Evolutionary conservation across 768 basidiomycete genomes (phyloP).

Genomic region (Suillus americanus): DNA sequence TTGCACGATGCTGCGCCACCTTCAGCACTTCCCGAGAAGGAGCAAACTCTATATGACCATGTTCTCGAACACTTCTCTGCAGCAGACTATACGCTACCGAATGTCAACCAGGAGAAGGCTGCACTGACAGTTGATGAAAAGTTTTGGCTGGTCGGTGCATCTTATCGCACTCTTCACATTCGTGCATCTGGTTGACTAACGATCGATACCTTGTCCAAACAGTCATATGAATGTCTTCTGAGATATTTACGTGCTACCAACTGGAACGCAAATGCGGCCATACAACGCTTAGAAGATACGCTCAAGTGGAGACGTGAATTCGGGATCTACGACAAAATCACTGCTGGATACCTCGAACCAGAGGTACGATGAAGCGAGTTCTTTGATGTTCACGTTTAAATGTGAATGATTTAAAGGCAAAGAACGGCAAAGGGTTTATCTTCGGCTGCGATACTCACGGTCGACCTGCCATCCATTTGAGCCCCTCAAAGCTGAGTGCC

Average conservation of each 20-base stretch:
- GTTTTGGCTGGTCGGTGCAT: conserved; percentile 66
- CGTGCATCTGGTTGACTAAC: background rate
- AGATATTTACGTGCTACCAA: conserved; percentile 80
- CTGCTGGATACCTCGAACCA: conserved; percentile 63
- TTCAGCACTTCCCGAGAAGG: conserved; percentile 38
- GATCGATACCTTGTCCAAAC: background rate
- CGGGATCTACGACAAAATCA: conserved; percentile 65
- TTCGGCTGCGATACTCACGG: conserved; percentile 73
- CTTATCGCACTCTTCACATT: background rate
- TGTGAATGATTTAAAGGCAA: conserved; percentile 41
- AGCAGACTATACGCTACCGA: conserved; percentile 51
- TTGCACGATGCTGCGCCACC: conserved; percentile 32
- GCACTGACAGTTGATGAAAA: conserved; percentile 63
- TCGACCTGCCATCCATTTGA: conserved; percentile 70
- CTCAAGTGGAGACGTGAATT: conserved; percentile 81
- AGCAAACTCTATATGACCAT: conserved; percentile 49
- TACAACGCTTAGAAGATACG: conserved; percentile 68
- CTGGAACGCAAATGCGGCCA: conserved; percentile 59
- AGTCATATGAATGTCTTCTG: conserved; percentile 70
- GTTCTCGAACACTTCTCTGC: conserved; percentile 61
- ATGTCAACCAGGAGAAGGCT: conserved; percentile 38
- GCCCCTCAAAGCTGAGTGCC: conserved; percentile 74
- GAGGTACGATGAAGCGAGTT: conserved; percentile 51
- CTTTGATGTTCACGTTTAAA: background rate
- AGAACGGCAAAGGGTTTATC: conserved; percentile 79